Evolutionary conservation across 2,329 filamentous ascomycete genomes (phyloP).

Genomic region (Pseudogymnoascus verrucosus): DNA sequence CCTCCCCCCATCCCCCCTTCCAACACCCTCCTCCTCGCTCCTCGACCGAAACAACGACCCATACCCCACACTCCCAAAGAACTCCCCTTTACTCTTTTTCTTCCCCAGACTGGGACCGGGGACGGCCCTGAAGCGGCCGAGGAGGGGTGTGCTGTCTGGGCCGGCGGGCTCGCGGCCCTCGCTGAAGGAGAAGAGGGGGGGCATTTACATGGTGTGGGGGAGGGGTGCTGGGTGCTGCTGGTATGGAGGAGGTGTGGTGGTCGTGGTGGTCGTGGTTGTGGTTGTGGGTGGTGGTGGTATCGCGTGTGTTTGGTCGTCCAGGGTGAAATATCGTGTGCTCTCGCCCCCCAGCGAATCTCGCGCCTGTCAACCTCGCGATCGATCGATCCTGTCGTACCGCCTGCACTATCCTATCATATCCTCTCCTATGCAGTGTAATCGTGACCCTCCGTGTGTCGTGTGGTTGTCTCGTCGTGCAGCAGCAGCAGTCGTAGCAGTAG

Average conservation of each 20-base stretch:
- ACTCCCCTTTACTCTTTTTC: slow-evolving; percentile 6
- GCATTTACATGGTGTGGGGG: slow-evolving; percentile 35
- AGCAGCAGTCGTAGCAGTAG: too few relatives aligned
- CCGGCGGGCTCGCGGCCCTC: slow-evolving; percentile 52
- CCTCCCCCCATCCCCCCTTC: slow-evolving; percentile 22
- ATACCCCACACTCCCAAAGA: slow-evolving; percentile 33
- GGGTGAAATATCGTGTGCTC: too few relatives aligned
- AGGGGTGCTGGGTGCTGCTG: too few relatives aligned
- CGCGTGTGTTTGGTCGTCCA: too few relatives aligned
- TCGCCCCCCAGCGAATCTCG: too few relatives aligned
- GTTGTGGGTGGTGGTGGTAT: neutral
- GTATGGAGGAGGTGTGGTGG: neutral
- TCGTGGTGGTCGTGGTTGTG: neutral
- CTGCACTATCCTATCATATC: too few relatives aligned
- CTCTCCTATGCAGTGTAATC: too few relatives aligned
- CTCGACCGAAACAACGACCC: slow-evolving; percentile 43
- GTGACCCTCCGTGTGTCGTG: too few relatives aligned
- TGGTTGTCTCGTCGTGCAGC: too few relatives aligned
- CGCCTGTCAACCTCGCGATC: too few relatives aligned
- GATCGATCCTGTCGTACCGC: too few relatives aligned
- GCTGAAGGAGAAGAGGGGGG: slow-evolving; percentile 60
- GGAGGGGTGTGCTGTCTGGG: slow-evolving; percentile 50
- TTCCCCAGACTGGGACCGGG: slow-evolving; percentile 29
- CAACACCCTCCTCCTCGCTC: slow-evolving; percentile 31
- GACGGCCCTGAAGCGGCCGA: slow-evolving; percentile 59